These are phyloP conservation scores for Hypoxylon sp. DNA, from an alignment of 2,329 filamentous ascomycete genomes.

Conservation along the genomic window DNA sequence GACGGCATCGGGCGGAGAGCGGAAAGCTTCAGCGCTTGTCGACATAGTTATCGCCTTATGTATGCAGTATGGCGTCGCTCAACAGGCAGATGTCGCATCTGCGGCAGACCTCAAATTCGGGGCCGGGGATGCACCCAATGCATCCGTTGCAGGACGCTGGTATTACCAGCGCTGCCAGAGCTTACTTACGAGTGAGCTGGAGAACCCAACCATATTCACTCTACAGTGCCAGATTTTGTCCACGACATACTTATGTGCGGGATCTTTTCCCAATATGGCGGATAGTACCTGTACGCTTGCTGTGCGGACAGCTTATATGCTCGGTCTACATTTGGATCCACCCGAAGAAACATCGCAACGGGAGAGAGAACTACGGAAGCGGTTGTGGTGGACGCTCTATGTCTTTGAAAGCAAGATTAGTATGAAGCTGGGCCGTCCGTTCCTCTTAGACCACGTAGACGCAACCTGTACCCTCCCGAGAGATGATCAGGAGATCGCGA, in stretches of 20 bases:
- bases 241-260: slow-evolving; percentile 29
- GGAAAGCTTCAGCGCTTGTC: slow-evolving; percentile 61
- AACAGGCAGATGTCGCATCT: slow-evolving; percentile 6
- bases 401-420: slow-evolving; percentile 37
- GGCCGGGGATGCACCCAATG: slow-evolving; percentile 23
- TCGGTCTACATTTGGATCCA: slow-evolving; percentile 34
- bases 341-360: slow-evolving; percentile 24
- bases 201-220: slow-evolving; percentile 32
- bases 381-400: slow-evolving; percentile 31
- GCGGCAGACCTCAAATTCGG: slow-evolving; percentile 2
- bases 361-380: slow-evolving; percentile 34
- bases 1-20: slow-evolving; percentile 41
- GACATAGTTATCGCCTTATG: slow-evolving; percentile 65
- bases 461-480: slow-evolving; percentile 27
- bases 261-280: slow-evolving; percentile 36
- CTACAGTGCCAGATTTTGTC: slow-evolving; percentile 37
- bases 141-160: slow-evolving; percentile 29
- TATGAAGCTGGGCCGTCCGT: slow-evolving; percentile 37
- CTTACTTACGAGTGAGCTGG: slow-evolving; percentile 30
- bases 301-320: slow-evolving; percentile 38
- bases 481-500: slow-evolving; percentile 27
- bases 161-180: slow-evolving; percentile 39
- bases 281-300: slow-evolving; percentile 35
- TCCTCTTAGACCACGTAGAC: slow-evolving; percentile 26
- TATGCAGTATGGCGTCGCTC: slow-evolving; percentile 59